phyloP scores from a whole-genome alignment of 176 grass and related monocot species.

The Zoysia japonica region DNA sequence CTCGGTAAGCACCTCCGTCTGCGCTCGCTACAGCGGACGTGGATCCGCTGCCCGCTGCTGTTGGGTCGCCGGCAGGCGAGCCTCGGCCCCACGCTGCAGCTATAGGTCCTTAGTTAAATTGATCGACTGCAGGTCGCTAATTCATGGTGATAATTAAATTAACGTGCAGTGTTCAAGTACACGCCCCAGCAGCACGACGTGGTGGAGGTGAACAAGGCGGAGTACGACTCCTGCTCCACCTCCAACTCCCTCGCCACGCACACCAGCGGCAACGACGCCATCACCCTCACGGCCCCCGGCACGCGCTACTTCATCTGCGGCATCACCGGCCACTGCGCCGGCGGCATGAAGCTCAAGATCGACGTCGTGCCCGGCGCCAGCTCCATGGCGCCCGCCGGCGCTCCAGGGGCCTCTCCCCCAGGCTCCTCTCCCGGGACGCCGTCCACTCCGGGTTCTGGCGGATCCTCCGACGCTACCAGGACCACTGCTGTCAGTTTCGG shows the following conservation, averaged over 20 bases:
- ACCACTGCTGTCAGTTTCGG: not conserved
- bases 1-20: conserved; percentile 14
- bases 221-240: conserved; percentile 48
- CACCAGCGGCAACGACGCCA: conserved; percentile 34
- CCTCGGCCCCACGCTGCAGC: no score
- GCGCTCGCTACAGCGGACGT: no score
- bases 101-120: no score
- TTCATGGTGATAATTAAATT: not conserved
- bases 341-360: conserved; percentile 57
- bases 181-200: conserved; percentile 34
- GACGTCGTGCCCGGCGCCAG: conserved; percentile 18
- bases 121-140: no score
- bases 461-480: conserved; percentile 2
- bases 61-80: no score
- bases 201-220: conserved; percentile 48
- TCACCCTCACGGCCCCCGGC: conserved; percentile 27
- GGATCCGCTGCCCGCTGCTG: no score
- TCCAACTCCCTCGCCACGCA: conserved; percentile 27
- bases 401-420: not conserved
- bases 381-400: conserved; percentile 16
- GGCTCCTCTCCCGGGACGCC: not conserved
- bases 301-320: conserved; percentile 72
- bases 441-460: not conserved
- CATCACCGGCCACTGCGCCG: conserved; percentile 42
- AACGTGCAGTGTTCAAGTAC: conserved; percentile 59